These are phyloP conservation scores for Huntiella moniliformis DNA, from an alignment of 2,329 filamentous ascomycete species.

Conservation along the genomic window DNA sequence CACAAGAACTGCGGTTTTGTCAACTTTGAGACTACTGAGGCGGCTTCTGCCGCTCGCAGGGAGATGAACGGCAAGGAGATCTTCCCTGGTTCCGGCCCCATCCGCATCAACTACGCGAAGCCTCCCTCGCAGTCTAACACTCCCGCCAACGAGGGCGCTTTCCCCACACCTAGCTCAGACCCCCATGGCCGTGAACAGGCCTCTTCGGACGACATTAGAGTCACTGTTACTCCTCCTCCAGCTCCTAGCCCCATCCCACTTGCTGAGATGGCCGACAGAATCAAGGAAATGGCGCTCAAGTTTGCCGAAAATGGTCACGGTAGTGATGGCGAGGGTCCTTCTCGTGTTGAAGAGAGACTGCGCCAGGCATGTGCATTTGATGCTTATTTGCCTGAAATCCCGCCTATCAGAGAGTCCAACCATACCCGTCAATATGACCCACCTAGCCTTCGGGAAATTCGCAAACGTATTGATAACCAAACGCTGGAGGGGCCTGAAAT, in stretches of 20 bases:
- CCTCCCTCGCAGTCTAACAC: slow-evolving; percentile 80
- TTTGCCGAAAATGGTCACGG: slow-evolving; percentile 54
- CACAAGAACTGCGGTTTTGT: slow-evolving; percentile 99
- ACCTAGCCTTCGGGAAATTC: slow-evolving; percentile 82
- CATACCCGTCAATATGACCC: slow-evolving; percentile 84
- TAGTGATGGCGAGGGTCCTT: slow-evolving; percentile 58
- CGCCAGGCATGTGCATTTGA: slow-evolving; percentile 60
- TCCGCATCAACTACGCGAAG: slow-evolving; percentile 94
- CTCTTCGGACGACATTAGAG: slow-evolving; percentile 4
- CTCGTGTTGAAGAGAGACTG: slow-evolving; percentile 34
- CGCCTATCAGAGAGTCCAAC: slow-evolving; percentile 70
- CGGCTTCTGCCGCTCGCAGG: slow-evolving; percentile 72
- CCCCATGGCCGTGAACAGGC: slow-evolving; percentile 41
- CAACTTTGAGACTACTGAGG: slow-evolving; percentile 85
- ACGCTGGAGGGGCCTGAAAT: slow-evolving; percentile 72
- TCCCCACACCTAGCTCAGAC: slow-evolving; percentile 80
- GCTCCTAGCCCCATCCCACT: slow-evolving; percentile 45
- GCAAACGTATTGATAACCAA: slow-evolving; percentile 94
- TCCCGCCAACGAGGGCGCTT: slow-evolving; percentile 71
- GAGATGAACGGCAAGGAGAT: slow-evolving; percentile 93
- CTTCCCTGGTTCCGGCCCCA: slow-evolving; percentile 85
- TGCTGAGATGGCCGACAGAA: slow-evolving; percentile 61
- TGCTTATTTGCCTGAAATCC: slow-evolving; percentile 62
- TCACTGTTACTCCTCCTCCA: slow-evolving; percentile 19
- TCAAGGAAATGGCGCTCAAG: slow-evolving; percentile 68